Evolutionary conservation across 208 protist species (phyloP).

Genomic region (Acanthamoeba triangularis): DNA sequence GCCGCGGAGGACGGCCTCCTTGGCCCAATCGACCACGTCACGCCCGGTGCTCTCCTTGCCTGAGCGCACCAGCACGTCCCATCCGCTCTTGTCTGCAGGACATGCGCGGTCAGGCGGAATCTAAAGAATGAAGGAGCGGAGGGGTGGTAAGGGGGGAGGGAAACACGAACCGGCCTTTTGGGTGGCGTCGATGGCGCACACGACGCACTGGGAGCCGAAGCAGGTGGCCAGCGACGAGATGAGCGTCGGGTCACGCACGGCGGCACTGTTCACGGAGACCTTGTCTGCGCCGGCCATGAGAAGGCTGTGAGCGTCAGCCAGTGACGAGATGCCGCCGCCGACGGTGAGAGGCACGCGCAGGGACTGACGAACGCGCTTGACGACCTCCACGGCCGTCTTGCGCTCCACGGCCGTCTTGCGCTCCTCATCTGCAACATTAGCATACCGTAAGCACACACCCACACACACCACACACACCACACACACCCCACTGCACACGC

Average conservation of each 20-base stretch:
- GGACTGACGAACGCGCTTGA: conserved; percentile 39
- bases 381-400: conserved; percentile 55
- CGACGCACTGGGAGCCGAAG: conserved; percentile 80
- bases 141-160: background rate
- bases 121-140: too few species aligned
- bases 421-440: background rate
- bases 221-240: conserved; percentile 58
- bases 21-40: conserved; percentile 80
- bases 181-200: conserved; percentile 80
- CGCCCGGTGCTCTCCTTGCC: conserved; percentile 78
- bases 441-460: background rate
- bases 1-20: conserved; percentile 69
- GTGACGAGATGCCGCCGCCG: conserved; percentile 75
- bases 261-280: conserved; percentile 77
- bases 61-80: conserved; percentile 77
- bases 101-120: background rate
- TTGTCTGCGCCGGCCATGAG: conserved; percentile 82
- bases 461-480: too few species aligned
- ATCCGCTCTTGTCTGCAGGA: conserved; percentile 50
- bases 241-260: conserved; percentile 74
- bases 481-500: too few species aligned
- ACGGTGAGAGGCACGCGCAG: conserved; percentile 78
- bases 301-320: conserved; percentile 47
- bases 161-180: background rate
- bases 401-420: conserved; percentile 51